Percentiles rank a stretch among this genome's conserved stretches.
These are phyloP conservation scores for Pleurostoma richardsiae DNA, from an alignment of 2,329 filamentous ascomycete genomes.

Conservation along the genomic window DNA sequence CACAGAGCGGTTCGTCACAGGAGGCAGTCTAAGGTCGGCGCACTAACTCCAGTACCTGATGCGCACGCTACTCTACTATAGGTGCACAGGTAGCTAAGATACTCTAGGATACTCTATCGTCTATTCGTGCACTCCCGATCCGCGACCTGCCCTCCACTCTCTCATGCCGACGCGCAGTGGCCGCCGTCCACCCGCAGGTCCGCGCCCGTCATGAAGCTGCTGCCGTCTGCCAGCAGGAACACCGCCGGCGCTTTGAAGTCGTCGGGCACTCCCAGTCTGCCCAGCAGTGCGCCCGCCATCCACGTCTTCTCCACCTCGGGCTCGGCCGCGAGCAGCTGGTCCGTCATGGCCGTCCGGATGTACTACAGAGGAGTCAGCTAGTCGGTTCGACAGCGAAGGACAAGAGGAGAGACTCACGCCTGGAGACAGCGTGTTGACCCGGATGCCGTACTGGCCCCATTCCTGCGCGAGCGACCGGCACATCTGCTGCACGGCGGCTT, in stretches of 20 bases:
- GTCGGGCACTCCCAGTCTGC: conserved; percentile 47
- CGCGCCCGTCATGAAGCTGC: conserved; percentile 52
- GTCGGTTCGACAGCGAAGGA: neutral
- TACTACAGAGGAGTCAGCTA: conserved; percentile 16
- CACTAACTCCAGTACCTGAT: no score
- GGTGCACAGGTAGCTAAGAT: no score
- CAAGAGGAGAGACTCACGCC: conserved; percentile 33
- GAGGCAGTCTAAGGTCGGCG: no score
- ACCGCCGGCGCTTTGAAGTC: conserved; percentile 54
- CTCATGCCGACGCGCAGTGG: conserved; percentile 34
- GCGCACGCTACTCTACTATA: no score
- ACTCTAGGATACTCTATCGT: no score
- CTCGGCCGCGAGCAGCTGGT: conserved; percentile 30
- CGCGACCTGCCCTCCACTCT: neutral
- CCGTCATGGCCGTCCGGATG: conserved; percentile 42
- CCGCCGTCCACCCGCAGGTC: conserved; percentile 55
- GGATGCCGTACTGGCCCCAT: conserved; percentile 66
- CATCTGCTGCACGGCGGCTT: conserved; percentile 60
- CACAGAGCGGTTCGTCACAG: no score
- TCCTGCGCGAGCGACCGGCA: conserved; percentile 65
- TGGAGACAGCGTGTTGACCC: conserved; percentile 65
- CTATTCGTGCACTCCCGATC: no score
- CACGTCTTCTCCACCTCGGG: conserved; percentile 46
- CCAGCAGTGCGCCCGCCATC: conserved; percentile 49
- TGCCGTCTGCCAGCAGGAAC: conserved; percentile 52